Evolutionary conservation across 2,329 filamentous ascomycete species (phyloP), one percentile per base, ranked within the genome.

Genomic region (Aspergillus unguis): DNA sequence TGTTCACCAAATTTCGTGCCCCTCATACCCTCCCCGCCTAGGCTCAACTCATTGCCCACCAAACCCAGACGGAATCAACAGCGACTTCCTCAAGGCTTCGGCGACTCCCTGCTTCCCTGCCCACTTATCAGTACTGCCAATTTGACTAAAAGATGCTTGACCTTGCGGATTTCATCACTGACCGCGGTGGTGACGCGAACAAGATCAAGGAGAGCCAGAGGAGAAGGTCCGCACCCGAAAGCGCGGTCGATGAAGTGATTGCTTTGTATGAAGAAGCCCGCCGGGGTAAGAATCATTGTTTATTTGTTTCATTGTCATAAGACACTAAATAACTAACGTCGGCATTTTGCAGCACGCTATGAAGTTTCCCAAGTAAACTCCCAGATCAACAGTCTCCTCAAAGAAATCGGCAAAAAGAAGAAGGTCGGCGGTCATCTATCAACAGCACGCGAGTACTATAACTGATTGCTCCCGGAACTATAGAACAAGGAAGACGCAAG

Each of bases 161-260:
- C 77, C 80, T 90, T 51, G 80, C 82, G 62, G 88, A 92, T 69
- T 90, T 92, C 70, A 86, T 92, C 66, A 75, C 82, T 69, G 90
- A 96, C 74, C 88, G 91, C 64, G 94, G 92, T 61, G 94, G 94
- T 63, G 85, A 97, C 75, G 90, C 91, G 11, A 87, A 95, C 69
- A 86, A 85, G 77, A 94, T 99, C 74, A 88, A 88, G 72, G 90
- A 96, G 73, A 94, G 88, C 59, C 94, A 99, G 75, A 84, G 87
- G 63, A 85, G 85, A 68, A 86, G 94, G 63, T 83, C 85, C 77
- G 92, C 90, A 44, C 81, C 85, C 10, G 88, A 91, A 66, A 88
- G 90, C 68, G 79, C 87, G 44, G 92, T 99, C 27, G 92, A 99
- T 76, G 87, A 95, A 75, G 85, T 97, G 55, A 94, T 96, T 69